Evolutionary conservation across 352 stramenopile genomes (phyloP).

Genomic region (Globisporangium echinulatum): DNA sequence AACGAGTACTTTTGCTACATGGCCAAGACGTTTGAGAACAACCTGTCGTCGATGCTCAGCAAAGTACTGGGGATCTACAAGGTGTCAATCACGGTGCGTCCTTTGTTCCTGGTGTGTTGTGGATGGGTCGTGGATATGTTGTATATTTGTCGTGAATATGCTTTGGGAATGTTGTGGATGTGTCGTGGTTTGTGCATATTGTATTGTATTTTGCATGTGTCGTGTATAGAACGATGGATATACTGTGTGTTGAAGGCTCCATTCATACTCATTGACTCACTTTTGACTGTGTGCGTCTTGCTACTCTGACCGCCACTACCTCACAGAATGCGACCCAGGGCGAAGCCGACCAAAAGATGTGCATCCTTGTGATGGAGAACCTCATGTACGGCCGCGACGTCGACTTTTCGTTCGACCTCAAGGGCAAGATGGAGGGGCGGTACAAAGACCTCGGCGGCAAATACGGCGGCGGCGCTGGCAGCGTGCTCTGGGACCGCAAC

Average conservation of each 20-base stretch:
- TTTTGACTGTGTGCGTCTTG: not conserved
- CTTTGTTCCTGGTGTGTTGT: not conserved
- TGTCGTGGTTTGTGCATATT: no score
- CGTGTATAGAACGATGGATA: no score
- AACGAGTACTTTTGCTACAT: slow-evolving; percentile 89
- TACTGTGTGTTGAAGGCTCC: no score
- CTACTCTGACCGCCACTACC: not conserved
- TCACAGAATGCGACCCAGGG: slow-evolving; percentile 22
- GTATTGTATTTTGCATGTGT: no score
- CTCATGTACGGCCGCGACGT: slow-evolving; percentile 82
- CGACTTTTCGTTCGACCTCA: slow-evolving; percentile 84
- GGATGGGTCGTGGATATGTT: not conserved
- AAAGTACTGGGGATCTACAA: slow-evolving; percentile 88
- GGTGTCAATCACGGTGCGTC: slow-evolving; percentile 55
- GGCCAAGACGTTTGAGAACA: slow-evolving; percentile 83
- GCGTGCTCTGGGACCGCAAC: slow-evolving; percentile 82
- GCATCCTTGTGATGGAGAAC: slow-evolving; percentile 87
- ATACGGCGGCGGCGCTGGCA: slow-evolving; percentile 20
- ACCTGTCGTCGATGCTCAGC: slow-evolving; percentile 82
- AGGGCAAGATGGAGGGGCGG: slow-evolving; percentile 84
- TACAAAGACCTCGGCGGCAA: slow-evolving; percentile 31
- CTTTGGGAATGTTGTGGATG: not conserved
- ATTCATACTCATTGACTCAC: not conserved
- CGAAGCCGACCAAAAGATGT: slow-evolving; percentile 75
- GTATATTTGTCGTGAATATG: not conserved